phyloP scores from a whole-genome alignment of 192 early-diverging fungal genomes.

The Haplosporangium gracile region DNA sequence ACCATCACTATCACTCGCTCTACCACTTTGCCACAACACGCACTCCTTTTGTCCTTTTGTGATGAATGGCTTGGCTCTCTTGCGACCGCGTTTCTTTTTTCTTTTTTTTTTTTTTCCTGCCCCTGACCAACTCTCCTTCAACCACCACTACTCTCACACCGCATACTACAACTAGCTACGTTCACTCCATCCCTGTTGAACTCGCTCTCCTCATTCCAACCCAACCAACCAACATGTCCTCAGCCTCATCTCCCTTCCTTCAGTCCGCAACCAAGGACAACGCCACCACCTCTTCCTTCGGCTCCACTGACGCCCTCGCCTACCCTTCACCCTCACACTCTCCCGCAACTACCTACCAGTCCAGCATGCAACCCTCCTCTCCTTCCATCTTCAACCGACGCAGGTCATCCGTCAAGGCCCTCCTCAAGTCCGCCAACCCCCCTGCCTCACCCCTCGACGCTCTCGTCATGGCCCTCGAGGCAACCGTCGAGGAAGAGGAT shows the following conservation, averaged over 20 bases:
- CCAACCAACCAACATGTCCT: not conserved
- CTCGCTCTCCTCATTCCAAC: not conserved
- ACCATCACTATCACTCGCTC: not conserved
- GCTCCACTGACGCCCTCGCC: not conserved
- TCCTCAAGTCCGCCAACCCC: conserved; percentile 31
- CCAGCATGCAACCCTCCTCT: conserved; percentile 1
- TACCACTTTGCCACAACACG: not conserved
- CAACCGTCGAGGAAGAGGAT: conserved; percentile 48
- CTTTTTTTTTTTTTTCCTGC: not conserved
- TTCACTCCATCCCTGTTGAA: too few species aligned
- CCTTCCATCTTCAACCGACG: conserved; percentile 17
- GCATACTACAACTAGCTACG: not conserved
- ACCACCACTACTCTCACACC: not conserved
- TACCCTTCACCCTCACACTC: conserved; percentile 50
- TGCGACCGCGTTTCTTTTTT: not conserved
- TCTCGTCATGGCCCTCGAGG: conserved; percentile 58
- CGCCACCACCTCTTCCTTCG: not conserved
- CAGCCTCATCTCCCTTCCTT: not conserved
- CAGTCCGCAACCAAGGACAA: conserved; percentile 10
- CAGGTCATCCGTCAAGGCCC: conserved; percentile 42
- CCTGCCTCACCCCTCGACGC: conserved; percentile 57
- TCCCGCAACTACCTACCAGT: conserved; percentile 12
- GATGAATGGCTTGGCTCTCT: not conserved
- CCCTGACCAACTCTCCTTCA: not conserved
- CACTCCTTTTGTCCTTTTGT: not conserved